These are phyloP conservation scores for Malassezia sp. DNA, from an alignment of 1,284 basidiomycete species.

Conservation along the genomic window DNA sequence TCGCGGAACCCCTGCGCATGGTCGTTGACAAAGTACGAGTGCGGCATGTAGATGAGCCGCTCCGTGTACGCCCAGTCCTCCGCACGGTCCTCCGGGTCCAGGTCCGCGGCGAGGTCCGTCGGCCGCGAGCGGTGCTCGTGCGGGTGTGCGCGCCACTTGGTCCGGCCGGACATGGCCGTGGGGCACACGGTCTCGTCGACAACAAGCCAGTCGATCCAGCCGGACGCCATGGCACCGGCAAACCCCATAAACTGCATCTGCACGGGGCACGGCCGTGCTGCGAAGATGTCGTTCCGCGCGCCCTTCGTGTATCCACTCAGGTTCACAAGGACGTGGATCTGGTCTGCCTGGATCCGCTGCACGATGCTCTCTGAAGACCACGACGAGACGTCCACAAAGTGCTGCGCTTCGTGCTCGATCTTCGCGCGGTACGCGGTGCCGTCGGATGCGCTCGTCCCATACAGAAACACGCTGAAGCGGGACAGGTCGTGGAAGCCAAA, in stretches of 20 bases:
- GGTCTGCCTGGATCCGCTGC: constrained; percentile 51
- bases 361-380: constrained; percentile 51
- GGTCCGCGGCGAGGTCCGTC: constrained; percentile 50
- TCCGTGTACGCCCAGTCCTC: constrained; percentile 54
- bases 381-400: constrained; percentile 53
- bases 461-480: constrained; percentile 53
- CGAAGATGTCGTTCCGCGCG: constrained; percentile 57
- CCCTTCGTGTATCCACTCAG: constrained; percentile 60
- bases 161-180: constrained; percentile 49
- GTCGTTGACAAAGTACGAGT: constrained; percentile 57
- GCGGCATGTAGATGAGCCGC: constrained; percentile 51
- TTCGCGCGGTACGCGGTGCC: constrained; percentile 52
- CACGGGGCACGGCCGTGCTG: constrained; percentile 54
- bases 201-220: constrained; percentile 59
- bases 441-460: constrained; percentile 55
- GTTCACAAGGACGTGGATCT: constrained; percentile 56
- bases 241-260: constrained; percentile 54
- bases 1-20: constrained; percentile 54
- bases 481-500: constrained; percentile 53
- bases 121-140: constrained; percentile 6
- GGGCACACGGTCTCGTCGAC: constrained; percentile 54
- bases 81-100: constrained; percentile 52
- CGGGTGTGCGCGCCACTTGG: constrained; percentile 47
- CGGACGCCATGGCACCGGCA: constrained; percentile 53
- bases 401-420: constrained; percentile 52